phyloP scores from a whole-genome alignment of 1,139 yeast genomes.

The Schwanniomyces etchellsii region DNA sequence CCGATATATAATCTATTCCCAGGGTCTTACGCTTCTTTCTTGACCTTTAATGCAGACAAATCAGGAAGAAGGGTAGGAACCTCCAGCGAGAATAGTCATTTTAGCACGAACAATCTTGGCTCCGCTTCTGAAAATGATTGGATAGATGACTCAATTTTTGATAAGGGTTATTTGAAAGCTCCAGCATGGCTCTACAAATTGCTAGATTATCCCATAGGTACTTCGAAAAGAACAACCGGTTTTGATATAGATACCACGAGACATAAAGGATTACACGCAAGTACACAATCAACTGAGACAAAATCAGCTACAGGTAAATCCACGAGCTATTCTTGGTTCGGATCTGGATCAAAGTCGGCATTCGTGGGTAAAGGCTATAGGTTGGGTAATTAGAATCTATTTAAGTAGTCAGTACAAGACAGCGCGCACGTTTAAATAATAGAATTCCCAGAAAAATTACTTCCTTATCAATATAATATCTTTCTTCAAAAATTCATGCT shows the following conservation, averaged over 20 bases:
- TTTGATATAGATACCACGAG: conserved; percentile 10
- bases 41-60: conserved; percentile 4
- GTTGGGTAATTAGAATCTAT: conserved; percentile 19
- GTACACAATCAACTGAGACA: neutral
- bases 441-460: too few species aligned
- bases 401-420: conserved; percentile 1
- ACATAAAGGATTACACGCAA: conserved; percentile 1
- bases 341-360: conserved; percentile 8
- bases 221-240: conserved; percentile 26
- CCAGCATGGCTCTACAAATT: conserved; percentile 31
- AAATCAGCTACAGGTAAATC: conserved; percentile 4
- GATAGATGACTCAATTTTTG: conserved; percentile 33
- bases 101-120: conserved; percentile 3
- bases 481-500: too few species aligned
- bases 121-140: conserved; percentile 10
- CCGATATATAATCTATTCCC: conserved; percentile 39
- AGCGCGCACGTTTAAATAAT: too few species aligned
- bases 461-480: too few species aligned
- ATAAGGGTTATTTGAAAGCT: conserved; percentile 40
- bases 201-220: conserved; percentile 26
- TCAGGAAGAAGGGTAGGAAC: conserved; percentile 32
- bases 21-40: conserved; percentile 34
- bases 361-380: conserved; percentile 33
- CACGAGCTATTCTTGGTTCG: conserved; percentile 13
- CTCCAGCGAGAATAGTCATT: conserved; percentile 6